Conservation (phyloP, 192 early-diverging fungal genomes). For the Ramicandelaber brevisporus region DNA sequence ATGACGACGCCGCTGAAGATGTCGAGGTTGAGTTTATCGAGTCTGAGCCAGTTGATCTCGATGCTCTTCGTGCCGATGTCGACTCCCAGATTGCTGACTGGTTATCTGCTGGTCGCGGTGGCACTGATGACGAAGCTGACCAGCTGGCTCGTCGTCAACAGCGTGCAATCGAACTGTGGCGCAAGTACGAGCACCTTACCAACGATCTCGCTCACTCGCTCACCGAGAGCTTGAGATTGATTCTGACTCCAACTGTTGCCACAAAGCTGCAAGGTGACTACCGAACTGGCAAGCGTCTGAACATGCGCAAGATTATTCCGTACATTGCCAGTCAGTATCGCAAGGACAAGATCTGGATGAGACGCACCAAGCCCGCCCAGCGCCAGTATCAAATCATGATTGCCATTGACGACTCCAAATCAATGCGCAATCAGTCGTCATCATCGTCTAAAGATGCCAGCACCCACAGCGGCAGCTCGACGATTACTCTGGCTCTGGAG, state of each 20-base stretch:
- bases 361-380: conserved; percentile 87
- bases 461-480: no score
- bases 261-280: conserved; percentile 96
- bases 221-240: conserved; percentile 85
- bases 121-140: conserved; percentile 23
- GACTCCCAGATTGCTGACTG: conserved; percentile 50
- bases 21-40: conserved; percentile 11
- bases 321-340: conserved; percentile 98
- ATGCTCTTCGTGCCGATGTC: conserved; percentile 52
- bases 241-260: conserved; percentile 88
- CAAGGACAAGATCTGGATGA: conserved; percentile 99
- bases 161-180: conserved; percentile 62
- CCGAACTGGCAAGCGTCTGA: conserved; percentile 90
- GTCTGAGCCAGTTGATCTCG: conserved; percentile 18
- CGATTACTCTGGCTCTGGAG: conserved; percentile 84
- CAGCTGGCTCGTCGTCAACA: no score
- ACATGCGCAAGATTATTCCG: conserved; percentile 98
- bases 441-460: no score
- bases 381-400: conserved; percentile 97
- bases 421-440: conserved; percentile 73
- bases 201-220: conserved; percentile 72
- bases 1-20: conserved; percentile 9
- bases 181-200: conserved; percentile 65
- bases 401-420: conserved; percentile 88
- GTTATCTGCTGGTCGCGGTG: conserved; percentile 33